Conservation (phyloP, 805 yeast genomes). For the Candida sonorensis region DNA sequence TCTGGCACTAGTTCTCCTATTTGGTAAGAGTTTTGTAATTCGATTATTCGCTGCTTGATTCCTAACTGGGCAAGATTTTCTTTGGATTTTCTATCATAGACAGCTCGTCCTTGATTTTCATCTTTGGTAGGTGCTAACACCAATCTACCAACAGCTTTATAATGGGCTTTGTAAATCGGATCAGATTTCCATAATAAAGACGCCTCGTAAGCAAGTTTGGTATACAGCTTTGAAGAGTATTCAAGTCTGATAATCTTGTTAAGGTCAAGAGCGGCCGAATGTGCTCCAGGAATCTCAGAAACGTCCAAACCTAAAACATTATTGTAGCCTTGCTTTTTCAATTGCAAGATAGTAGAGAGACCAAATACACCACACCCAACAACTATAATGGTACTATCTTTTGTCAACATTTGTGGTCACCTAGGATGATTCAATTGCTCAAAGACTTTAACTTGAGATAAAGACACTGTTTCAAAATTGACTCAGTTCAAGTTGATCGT, state of each 20-base stretch:
- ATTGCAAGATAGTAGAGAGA: slow-evolving; percentile 25
- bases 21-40: slow-evolving; percentile 9
- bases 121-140: slow-evolving; percentile 22
- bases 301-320: slow-evolving; percentile 20
- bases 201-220: slow-evolving; percentile 26
- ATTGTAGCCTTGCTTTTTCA: slow-evolving; percentile 14
- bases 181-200: slow-evolving; percentile 23
- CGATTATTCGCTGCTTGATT: slow-evolving; percentile 18
- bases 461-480: no score
- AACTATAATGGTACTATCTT: slow-evolving; percentile 5
- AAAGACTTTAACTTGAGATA: no score
- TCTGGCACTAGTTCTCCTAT: slow-evolving; percentile 16
- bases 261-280: slow-evolving; percentile 28
- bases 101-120: slow-evolving; percentile 14
- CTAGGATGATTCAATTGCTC: no score
- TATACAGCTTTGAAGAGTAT: slow-evolving; percentile 22
- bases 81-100: slow-evolving; percentile 20
- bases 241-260: slow-evolving; percentile 30
- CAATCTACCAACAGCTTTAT: slow-evolving; percentile 23
- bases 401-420: no score
- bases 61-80: slow-evolving; percentile 19
- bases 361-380: slow-evolving; percentile 32
- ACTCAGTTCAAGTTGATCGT: no score
- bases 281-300: slow-evolving; percentile 24
- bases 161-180: slow-evolving; percentile 17